phyloP scores from a whole-genome alignment of 2,329 filamentous ascomycete genomes.

The Falciphora oryzae region DNA sequence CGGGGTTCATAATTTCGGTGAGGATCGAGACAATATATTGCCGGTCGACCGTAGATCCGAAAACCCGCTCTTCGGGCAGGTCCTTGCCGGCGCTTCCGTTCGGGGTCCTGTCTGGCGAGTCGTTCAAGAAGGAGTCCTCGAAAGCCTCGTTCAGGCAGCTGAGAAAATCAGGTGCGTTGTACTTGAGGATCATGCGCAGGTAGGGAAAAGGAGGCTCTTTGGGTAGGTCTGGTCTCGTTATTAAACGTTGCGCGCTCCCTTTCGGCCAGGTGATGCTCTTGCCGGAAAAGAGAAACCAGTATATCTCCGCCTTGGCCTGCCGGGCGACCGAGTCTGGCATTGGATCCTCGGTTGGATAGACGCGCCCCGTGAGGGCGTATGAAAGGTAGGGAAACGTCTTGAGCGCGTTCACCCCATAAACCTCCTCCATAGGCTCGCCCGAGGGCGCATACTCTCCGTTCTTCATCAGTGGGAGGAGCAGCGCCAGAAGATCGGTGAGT shows the following conservation, averaged over 20 bases:
- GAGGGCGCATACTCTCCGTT: slow-evolving; percentile 39
- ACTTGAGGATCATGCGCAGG: slow-evolving; percentile 75
- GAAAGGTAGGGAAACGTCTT: slow-evolving; percentile 96
- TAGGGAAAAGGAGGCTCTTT: slow-evolving; percentile 78
- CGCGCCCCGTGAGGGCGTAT: slow-evolving; percentile 79
- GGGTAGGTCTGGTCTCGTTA: slow-evolving; percentile 47
- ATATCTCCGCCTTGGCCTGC: slow-evolving; percentile 80
- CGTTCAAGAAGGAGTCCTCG: slow-evolving; percentile 89
- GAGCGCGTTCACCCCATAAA: slow-evolving; percentile 64
- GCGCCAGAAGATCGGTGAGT: slow-evolving; percentile 70
- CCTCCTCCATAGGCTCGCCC: slow-evolving; percentile 43
- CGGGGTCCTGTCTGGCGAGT: slow-evolving; percentile 57
- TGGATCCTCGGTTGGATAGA: slow-evolving; percentile 80
- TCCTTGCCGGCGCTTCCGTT: slow-evolving; percentile 42
- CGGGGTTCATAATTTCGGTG: slow-evolving; percentile 78
- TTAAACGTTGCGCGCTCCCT: slow-evolving; percentile 52
- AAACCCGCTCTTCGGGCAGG: slow-evolving; percentile 59
- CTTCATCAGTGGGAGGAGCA: slow-evolving; percentile 57
- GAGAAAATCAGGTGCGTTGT: slow-evolving; percentile 86
- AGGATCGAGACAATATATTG: slow-evolving; percentile 91
- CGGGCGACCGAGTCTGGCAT: slow-evolving; percentile 68
- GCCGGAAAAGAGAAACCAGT: slow-evolving; percentile 90
- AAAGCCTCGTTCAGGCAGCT: slow-evolving; percentile 97
- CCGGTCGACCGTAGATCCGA: slow-evolving; percentile 70
- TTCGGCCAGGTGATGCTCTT: slow-evolving; percentile 71